These are phyloP conservation scores for Solanum hybrid DNA, from an alignment of 305 asterid genomes.

Conservation along the genomic window DNA sequence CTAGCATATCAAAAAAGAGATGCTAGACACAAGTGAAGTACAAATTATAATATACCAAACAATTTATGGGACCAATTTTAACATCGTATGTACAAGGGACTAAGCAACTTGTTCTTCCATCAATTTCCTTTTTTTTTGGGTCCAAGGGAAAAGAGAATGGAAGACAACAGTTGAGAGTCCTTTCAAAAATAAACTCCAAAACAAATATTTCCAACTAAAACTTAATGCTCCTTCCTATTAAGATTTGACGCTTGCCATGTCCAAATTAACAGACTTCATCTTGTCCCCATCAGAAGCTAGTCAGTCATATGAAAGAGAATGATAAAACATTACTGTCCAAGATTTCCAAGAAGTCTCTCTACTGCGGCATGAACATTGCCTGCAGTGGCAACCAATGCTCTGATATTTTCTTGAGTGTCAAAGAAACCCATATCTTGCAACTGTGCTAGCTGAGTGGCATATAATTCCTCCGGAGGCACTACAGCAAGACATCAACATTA, in stretches of 20 bases:
- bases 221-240: background rate
- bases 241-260: background rate
- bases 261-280: background rate
- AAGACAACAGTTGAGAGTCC: background rate
- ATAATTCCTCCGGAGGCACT: constrained; percentile 56
- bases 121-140: background rate
- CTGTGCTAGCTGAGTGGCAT: constrained; percentile 43
- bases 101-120: background rate
- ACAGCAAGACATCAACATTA: background rate
- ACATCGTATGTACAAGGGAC: constrained; percentile 1
- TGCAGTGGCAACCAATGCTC: constrained; percentile 44
- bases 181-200: constrained; percentile 2
- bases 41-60: background rate
- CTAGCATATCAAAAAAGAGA: constrained; percentile 1
- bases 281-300: constrained; percentile 4
- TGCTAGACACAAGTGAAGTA: background rate
- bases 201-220: constrained; percentile 4
- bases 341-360: constrained; percentile 46
- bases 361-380: constrained; percentile 64
- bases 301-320: constrained; percentile 4
- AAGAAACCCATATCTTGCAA: constrained; percentile 56
- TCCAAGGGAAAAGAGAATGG: background rate
- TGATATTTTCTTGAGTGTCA: constrained; percentile 46
- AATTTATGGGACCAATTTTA: background rate
- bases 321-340: constrained; percentile 21